Evolutionary conservation across 108 stramenopile genomes (phyloP).

Genomic region (Nitzschia palea): DNA sequence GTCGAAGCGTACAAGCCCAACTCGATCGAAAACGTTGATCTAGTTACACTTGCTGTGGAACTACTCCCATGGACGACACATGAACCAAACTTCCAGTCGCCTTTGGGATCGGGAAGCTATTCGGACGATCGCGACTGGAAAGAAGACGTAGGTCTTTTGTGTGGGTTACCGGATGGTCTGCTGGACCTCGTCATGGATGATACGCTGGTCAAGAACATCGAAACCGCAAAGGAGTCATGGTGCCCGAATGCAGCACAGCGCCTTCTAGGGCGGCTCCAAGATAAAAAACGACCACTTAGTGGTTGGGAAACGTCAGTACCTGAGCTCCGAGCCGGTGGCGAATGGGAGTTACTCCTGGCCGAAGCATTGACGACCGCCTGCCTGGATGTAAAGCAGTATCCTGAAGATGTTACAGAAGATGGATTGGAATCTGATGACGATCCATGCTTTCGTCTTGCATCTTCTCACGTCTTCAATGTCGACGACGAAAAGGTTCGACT

Average conservation of each 20-base stretch:
- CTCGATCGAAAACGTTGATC: slow-evolving; percentile 15
- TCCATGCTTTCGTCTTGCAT: background rate
- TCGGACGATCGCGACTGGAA: slow-evolving; percentile 27
- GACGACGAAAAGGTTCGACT: background rate
- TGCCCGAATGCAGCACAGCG: slow-evolving; percentile 48
- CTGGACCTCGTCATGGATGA: slow-evolving; percentile 14
- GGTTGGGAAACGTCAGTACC: slow-evolving; percentile 38
- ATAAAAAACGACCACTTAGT: slow-evolving; percentile 22
- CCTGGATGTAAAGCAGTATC: slow-evolving; percentile 15
- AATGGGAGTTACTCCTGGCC: slow-evolving; percentile 74
- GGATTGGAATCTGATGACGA: slow-evolving; percentile 7
- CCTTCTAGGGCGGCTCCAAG: slow-evolving; percentile 42
- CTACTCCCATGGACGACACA: slow-evolving; percentile 12
- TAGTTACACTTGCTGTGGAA: slow-evolving; percentile 1
- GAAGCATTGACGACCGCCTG: slow-evolving; percentile 51
- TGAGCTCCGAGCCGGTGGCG: slow-evolving; percentile 67
- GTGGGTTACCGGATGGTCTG: slow-evolving; percentile 18
- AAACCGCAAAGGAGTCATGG: slow-evolving; percentile 34
- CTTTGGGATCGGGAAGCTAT: slow-evolving; percentile 26
- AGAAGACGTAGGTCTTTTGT: slow-evolving; percentile 22
- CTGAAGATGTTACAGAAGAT: slow-evolving; percentile 2
- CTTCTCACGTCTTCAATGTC: background rate
- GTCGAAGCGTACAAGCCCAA: background rate
- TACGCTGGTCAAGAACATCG: slow-evolving; percentile 2
- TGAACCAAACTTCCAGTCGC: slow-evolving; percentile 9